phyloP scores from a whole-genome alignment of 768 basidiomycete species.

The Pleurotus citrinopileatus region DNA sequence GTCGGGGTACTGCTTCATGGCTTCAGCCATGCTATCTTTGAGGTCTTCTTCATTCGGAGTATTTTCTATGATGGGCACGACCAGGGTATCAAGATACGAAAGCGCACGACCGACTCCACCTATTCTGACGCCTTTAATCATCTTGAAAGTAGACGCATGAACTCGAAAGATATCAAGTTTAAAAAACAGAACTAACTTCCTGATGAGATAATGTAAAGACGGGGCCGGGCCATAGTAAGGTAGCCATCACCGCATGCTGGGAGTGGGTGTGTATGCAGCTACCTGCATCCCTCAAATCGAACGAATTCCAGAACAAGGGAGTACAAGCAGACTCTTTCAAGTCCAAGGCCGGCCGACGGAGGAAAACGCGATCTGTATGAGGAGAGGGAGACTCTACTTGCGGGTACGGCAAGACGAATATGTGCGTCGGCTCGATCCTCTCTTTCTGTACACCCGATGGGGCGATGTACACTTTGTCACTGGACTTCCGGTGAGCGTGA shows the following conservation, averaged over 20 bases:
- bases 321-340: slow-evolving; percentile 89
- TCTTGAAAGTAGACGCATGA: slow-evolving; percentile 38
- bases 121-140: slow-evolving; percentile 87
- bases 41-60: slow-evolving; percentile 90
- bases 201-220: slow-evolving; percentile 83
- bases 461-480: slow-evolving; percentile 81
- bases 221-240: slow-evolving; percentile 68
- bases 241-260: slow-evolving; percentile 88
- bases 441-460: slow-evolving; percentile 93
- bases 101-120: slow-evolving; percentile 75
- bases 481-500: slow-evolving; percentile 21
- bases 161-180: neutral
- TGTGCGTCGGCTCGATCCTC: slow-evolving; percentile 76
- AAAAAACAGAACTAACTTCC: slow-evolving; percentile 29
- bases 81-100: slow-evolving; percentile 83
- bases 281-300: slow-evolving; percentile 72
- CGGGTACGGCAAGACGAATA: slow-evolving; percentile 84
- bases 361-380: slow-evolving; percentile 67
- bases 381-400: slow-evolving; percentile 54
- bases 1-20: slow-evolving; percentile 77
- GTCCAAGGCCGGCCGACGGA: slow-evolving; percentile 66
- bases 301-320: slow-evolving; percentile 91
- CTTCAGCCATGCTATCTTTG: slow-evolving; percentile 83
- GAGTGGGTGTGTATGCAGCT: slow-evolving; percentile 93
- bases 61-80: slow-evolving; percentile 87